A percentile compares a stretch with the other conserved stretches of the same genome.
Conservation (phyloP, 192 early-diverging fungal genomes). For the Coemansia sp. region DNA sequence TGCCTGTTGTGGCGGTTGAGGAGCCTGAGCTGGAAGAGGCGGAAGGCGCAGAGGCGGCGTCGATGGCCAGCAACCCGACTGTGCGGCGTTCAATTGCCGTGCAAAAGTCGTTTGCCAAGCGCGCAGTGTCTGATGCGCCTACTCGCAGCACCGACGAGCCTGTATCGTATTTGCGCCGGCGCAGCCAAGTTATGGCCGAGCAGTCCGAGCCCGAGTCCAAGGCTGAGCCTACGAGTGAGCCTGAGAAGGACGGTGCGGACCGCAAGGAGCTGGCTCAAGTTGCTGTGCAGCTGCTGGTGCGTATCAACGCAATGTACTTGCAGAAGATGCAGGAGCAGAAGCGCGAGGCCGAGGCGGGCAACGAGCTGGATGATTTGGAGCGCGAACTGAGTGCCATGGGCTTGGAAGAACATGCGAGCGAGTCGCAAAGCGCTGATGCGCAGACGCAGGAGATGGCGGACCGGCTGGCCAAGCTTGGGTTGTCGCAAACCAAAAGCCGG, state of each 20-base stretch:
- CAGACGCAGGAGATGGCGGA: constrained; percentile 31
- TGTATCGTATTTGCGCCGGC: constrained; percentile 46
- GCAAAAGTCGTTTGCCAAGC: constrained; percentile 38
- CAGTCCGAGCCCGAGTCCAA: neutral
- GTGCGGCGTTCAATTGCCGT: constrained; percentile 37
- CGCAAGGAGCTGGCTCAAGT: constrained; percentile 28
- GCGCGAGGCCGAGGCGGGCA: constrained; percentile 1
- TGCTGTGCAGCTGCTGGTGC: constrained; percentile 39
- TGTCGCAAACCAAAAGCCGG: constrained; percentile 15
- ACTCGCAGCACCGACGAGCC: constrained; percentile 27
- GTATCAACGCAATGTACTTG: constrained; percentile 46
- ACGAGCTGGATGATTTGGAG: constrained; percentile 44
- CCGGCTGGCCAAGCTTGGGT: constrained; percentile 39
- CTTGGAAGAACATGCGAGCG: neutral
- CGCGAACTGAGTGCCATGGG: constrained; percentile 48
- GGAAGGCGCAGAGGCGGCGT: constrained; percentile 6
- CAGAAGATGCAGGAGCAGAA: constrained; percentile 34
- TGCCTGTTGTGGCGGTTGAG: constrained; percentile 1
- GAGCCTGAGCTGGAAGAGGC: constrained; percentile 49
- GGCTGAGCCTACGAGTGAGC: neutral
- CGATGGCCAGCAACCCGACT: constrained; percentile 15
- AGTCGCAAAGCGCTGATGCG: neutral
- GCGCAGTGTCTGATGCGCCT: constrained; percentile 1
- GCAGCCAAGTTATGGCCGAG: constrained; percentile 22
- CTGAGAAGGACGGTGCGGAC: neutral